phyloP scores from a whole-genome alignment of 2,329 filamentous ascomycete species.

The Penicillium sclerotiorum region DNA sequence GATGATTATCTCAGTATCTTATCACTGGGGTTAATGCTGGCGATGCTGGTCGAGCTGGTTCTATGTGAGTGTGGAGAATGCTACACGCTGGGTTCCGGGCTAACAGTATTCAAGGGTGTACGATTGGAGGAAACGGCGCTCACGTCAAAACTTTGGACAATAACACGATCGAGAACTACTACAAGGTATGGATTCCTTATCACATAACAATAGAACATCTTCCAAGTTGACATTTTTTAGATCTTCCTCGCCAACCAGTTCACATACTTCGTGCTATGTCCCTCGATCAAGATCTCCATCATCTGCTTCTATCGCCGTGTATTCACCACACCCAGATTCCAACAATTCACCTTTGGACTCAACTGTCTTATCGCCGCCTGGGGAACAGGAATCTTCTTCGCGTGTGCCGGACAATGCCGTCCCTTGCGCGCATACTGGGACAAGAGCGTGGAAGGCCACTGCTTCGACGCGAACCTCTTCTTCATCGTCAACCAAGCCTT shows the following conservation, averaged over 20 bases:
- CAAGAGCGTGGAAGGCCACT: constrained; percentile 26
- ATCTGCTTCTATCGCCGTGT: constrained; percentile 40
- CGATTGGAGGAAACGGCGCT: constrained; percentile 35
- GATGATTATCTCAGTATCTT: constrained; percentile 36
- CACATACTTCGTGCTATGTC: constrained; percentile 37
- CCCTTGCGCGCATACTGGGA: constrained; percentile 37
- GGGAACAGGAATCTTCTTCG: constrained; percentile 34
- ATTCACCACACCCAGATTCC: constrained; percentile 34
- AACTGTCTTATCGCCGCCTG: constrained; percentile 33
- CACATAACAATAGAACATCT: not conserved
- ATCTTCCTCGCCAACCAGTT: constrained; percentile 41
- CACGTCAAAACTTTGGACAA: constrained; percentile 24
- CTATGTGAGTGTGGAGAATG: constrained; percentile 35
- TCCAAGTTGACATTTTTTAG: constrained; percentile 14
- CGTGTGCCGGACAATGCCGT: constrained; percentile 36
- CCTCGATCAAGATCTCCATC: constrained; percentile 37
- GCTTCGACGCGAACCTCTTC: constrained; percentile 31
- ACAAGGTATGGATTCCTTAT: constrained; percentile 26
- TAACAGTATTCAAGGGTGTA: constrained; percentile 27
- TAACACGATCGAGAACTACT: constrained; percentile 31
- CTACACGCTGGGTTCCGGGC: not conserved
- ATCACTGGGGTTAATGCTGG: constrained; percentile 30
- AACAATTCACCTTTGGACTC: constrained; percentile 26
- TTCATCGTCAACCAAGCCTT: constrained; percentile 39
- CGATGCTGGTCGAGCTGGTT: constrained; percentile 33